Conservation (phyloP, 495 filamentous ascomycete genomes). For the Aspergillus indologenus region DNA sequence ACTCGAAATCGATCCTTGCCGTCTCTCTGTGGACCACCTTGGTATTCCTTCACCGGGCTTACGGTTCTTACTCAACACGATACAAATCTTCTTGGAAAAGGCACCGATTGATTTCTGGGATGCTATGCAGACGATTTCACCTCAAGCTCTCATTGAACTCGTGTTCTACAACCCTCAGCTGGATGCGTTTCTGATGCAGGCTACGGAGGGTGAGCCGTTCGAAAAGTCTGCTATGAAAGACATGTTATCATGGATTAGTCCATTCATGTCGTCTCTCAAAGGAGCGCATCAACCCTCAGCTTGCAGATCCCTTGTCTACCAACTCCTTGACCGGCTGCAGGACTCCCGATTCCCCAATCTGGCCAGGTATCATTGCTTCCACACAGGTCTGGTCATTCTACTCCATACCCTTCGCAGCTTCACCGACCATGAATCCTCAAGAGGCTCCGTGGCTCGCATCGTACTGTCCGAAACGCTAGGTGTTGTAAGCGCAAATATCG, state of each 20-base stretch:
- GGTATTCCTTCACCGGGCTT: slow-evolving; percentile 57
- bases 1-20: slow-evolving; percentile 76
- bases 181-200: slow-evolving; percentile 53
- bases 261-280: slow-evolving; percentile 74
- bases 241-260: slow-evolving; percentile 67
- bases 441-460: slow-evolving; percentile 49
- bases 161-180: slow-evolving; percentile 72
- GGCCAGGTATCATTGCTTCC: slow-evolving; percentile 49
- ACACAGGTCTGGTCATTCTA: slow-evolving; percentile 47
- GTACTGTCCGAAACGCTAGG: slow-evolving; percentile 53
- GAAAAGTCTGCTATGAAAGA: slow-evolving; percentile 56
- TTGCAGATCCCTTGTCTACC: slow-evolving; percentile 65
- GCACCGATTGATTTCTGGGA: slow-evolving; percentile 81
- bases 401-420: slow-evolving; percentile 52
- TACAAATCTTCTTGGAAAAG: slow-evolving; percentile 65
- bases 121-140: slow-evolving; percentile 73
- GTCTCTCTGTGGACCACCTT: slow-evolving; percentile 72
- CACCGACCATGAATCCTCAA: slow-evolving; percentile 46
- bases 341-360: slow-evolving; percentile 41
- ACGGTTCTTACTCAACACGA: slow-evolving; percentile 58
- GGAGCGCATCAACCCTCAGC: slow-evolving; percentile 65
- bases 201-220: slow-evolving; percentile 52
- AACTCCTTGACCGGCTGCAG: slow-evolving; percentile 67
- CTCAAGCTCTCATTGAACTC: slow-evolving; percentile 68
- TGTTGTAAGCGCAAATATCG: slow-evolving; percentile 48